Percentiles rank a stretch among this genome's conserved stretches.
Conservation (phyloP, 345 rosid species). For the Citrus mangshanensis region DNA sequence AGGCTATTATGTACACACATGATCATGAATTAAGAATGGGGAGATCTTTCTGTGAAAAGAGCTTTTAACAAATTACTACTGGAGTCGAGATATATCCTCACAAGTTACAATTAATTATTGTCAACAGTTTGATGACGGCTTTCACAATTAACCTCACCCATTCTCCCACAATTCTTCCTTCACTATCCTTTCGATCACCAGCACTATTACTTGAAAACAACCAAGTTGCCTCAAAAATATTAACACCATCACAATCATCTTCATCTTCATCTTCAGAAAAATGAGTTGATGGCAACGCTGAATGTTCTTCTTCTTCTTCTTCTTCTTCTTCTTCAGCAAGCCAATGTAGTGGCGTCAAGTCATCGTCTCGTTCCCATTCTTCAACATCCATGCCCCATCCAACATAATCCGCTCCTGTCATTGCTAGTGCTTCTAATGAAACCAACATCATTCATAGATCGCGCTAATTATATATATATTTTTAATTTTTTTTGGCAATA, state of each 20-base stretch:
- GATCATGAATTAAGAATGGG: not conserved
- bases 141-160: not conserved
- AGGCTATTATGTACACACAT: too few species aligned
- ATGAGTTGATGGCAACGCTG: not conserved
- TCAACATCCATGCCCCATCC: not conserved
- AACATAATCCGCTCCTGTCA: not conserved
- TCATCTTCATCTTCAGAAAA: not conserved
- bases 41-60: too few species aligned
- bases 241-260: not conserved
- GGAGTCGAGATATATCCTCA: too few species aligned
- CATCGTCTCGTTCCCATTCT: not conserved
- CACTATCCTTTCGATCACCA: not conserved
- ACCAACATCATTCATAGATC: not conserved
- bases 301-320: too few species aligned
- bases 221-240: not conserved
- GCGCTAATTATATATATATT: not conserved
- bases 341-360: not conserved
- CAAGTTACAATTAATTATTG: too few species aligned
- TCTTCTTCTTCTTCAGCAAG: not conserved
- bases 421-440: not conserved
- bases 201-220: not conserved
- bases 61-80: not conserved
- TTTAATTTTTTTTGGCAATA: too few species aligned
- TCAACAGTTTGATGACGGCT: not conserved
- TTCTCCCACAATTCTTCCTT: not conserved